A percentile compares a stretch with the other conserved stretches of the same genome.
phyloP scores from a whole-genome alignment of 352 stramenopile genomes.

The Thalassiosira livingstoniorum region DNA sequence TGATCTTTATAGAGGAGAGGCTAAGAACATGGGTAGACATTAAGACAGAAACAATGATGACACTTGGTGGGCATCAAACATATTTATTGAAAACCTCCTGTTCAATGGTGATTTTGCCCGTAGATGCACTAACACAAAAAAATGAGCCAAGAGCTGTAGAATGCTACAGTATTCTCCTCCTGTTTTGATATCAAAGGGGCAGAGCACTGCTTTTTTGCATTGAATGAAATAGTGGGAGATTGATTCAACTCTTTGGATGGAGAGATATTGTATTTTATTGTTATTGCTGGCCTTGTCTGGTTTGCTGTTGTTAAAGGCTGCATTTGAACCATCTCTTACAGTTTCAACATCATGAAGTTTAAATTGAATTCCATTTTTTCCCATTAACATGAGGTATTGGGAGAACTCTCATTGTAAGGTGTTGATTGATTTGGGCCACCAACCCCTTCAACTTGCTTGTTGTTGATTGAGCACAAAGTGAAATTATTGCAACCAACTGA shows the following conservation, averaged over 20 bases:
- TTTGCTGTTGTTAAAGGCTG: too few species aligned
- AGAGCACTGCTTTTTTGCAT: neutral
- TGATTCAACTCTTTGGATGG: neutral
- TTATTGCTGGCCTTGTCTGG: too few species aligned
- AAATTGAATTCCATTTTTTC: too few species aligned
- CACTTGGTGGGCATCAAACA: neutral
- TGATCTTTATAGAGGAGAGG: neutral
- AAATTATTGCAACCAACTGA: too few species aligned
- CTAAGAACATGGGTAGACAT: neutral
- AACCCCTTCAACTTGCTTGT: neutral
- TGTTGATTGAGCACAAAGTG: too few species aligned
- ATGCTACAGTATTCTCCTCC: neutral
- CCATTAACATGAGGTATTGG: too few species aligned
- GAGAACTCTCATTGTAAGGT: too few species aligned
- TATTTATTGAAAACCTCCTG: constrained; percentile 5
- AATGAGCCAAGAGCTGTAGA: neutral
- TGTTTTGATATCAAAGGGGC: constrained; percentile 1
- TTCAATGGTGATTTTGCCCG: neutral
- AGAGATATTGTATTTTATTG: too few species aligned
- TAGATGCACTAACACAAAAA: neutral
- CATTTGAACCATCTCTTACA: too few species aligned
- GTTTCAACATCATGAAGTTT: too few species aligned
- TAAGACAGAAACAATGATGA: neutral
- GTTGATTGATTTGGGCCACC: neutral
- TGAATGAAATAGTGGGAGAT: neutral